Conservation (phyloP, 495 filamentous ascomycete genomes). For the Penicillium taxi region DNA sequence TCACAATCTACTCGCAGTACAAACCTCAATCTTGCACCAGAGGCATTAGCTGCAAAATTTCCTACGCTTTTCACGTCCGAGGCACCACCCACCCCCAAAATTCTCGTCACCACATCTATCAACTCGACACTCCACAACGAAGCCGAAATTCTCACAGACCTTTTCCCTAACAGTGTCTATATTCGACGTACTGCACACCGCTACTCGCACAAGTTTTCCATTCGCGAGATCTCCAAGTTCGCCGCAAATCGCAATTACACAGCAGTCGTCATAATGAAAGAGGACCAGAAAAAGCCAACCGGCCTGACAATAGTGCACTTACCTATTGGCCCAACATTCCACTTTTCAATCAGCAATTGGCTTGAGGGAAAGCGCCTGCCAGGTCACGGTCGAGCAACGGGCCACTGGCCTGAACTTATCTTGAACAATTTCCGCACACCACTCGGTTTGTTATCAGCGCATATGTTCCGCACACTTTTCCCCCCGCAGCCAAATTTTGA, state of each 20-base stretch:
- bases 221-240: conserved; percentile 83
- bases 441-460: conserved; percentile 79
- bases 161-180: conserved; percentile 86
- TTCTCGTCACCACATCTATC: conserved; percentile 81
- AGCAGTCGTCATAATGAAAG: conserved; percentile 68
- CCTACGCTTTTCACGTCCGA: conserved; percentile 70
- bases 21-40: conserved; percentile 62
- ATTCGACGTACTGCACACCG: conserved; percentile 74
- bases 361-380: conserved; percentile 73
- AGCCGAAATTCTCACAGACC: conserved; percentile 62
- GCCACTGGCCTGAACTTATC: conserved; percentile 87
- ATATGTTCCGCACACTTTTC: conserved; percentile 76
- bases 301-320: conserved; percentile 77
- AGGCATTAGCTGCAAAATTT: conserved; percentile 64
- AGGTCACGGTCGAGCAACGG: conserved; percentile 81
- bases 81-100: conserved; percentile 54
- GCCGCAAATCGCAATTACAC: conserved; percentile 75
- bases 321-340: conserved; percentile 77
- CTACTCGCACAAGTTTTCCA: conserved; percentile 75
- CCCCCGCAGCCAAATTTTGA: conserved; percentile 72
- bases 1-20: conserved; percentile 60
- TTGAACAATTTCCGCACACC: conserved; percentile 95
- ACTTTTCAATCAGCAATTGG: conserved; percentile 80
- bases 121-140: conserved; percentile 79
- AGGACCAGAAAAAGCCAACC: conserved; percentile 72